A percentile compares a stretch with the other conserved stretches of the same genome.
Conservation (phyloP, 2,329 filamentous ascomycete genomes). For the Fusarium sambucinum region DNA sequence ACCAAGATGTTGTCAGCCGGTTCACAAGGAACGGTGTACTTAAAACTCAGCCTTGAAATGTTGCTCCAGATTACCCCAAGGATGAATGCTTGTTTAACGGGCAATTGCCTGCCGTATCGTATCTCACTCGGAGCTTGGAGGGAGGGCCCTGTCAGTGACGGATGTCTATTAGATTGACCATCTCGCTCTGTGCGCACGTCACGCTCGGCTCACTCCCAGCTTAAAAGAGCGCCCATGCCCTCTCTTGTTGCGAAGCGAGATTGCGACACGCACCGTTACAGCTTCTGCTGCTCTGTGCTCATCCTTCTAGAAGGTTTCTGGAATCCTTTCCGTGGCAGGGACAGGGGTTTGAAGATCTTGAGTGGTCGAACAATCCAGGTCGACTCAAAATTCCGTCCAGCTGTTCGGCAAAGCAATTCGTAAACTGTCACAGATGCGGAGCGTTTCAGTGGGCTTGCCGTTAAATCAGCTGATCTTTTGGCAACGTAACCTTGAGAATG, state of each 20-base stretch:
- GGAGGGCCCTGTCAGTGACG: constrained; percentile 21
- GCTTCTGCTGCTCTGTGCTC: constrained; percentile 27
- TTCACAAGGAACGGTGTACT: constrained; percentile 2
- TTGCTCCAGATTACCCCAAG: constrained; percentile 32
- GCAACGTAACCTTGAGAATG: constrained; percentile 12
- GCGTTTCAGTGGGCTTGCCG: constrained; percentile 15
- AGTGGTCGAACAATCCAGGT: constrained; percentile 41
- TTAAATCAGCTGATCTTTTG: constrained; percentile 30
- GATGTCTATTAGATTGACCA: constrained; percentile 11
- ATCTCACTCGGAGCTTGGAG: constrained; percentile 14
- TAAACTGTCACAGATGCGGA: constrained; percentile 20
- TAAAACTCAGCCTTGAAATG: constrained; percentile 19
- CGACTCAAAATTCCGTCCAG: constrained; percentile 47
- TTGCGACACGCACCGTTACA: constrained; percentile 39
- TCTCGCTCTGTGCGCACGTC: constrained; percentile 36
- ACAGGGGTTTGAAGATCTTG: constrained; percentile 21
- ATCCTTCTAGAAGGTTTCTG: constrained; percentile 49
- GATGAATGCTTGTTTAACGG: constrained; percentile 29
- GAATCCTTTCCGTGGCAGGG: constrained; percentile 41
- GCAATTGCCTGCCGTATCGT: constrained; percentile 28
- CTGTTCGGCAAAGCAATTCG: constrained; percentile 32
- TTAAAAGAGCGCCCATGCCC: constrained; percentile 30
- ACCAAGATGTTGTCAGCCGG: constrained; percentile 8
- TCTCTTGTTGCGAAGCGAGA: constrained; percentile 38
- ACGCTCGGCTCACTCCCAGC: constrained; percentile 25